Percentiles rank a stretch among this genome's conserved stretches.
phyloP scores from a whole-genome alignment of 148 eudicot species.

The Chenopodium formosanum region DNA sequence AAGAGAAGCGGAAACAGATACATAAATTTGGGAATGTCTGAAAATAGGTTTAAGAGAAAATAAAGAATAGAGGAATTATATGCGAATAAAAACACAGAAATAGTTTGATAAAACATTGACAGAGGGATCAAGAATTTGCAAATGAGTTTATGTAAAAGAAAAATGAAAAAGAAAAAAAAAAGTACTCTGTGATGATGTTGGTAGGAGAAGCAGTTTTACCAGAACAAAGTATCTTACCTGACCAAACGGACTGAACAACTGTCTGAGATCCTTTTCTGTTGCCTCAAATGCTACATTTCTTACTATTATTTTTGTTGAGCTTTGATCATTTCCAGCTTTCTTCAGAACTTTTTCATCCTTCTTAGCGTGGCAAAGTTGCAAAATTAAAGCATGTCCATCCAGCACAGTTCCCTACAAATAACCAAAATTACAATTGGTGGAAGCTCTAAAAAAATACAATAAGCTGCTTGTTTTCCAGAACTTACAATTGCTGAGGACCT shows the following conservation, averaged over 20 bases:
- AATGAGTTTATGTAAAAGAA: too few relatives aligned
- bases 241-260: conserved; percentile 83
- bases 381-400: conserved; percentile 89
- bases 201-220: neutral
- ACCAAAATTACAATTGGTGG: neutral
- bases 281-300: conserved; percentile 99
- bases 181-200: too few relatives aligned
- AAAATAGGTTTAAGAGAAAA: too few relatives aligned
- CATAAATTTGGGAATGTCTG: too few relatives aligned
- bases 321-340: conserved; percentile 54
- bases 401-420: conserved; percentile 80
- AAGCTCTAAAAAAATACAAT: neutral
- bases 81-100: too few relatives aligned
- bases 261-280: conserved; percentile 86
- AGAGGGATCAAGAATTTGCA: too few relatives aligned
- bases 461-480: neutral
- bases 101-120: too few relatives aligned
- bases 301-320: conserved; percentile 87
- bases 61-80: too few relatives aligned
- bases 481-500: neutral
- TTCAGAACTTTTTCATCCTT: conserved; percentile 47
- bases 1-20: too few relatives aligned
- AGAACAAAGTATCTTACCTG: conserved; percentile 48
- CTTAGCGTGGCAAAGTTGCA: conserved; percentile 77
- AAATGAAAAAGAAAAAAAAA: too few relatives aligned